Percentiles rank a stretch among this genome's conserved stretches.
Conservation (phyloP, 2,329 filamentous ascomycete genomes). For the Diaporthe sp. region DNA sequence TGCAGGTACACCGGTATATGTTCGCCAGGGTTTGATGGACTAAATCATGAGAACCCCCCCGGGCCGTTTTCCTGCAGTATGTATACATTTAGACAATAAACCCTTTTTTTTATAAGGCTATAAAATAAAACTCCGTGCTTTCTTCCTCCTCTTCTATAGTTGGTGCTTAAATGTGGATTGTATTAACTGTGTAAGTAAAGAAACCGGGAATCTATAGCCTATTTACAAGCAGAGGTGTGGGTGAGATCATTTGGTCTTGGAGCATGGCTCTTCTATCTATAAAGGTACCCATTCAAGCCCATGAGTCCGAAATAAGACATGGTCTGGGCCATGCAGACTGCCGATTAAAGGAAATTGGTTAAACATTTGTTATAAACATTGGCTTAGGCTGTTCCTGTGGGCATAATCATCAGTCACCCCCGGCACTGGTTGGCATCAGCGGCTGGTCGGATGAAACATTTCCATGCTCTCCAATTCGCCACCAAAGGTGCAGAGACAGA, state of each 20-base stretch:
- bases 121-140: too few species aligned
- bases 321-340: background rate
- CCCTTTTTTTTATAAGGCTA: too few species aligned
- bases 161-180: background rate
- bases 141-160: too few species aligned
- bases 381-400: background rate
- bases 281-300: too few species aligned
- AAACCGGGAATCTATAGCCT: background rate
- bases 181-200: background rate
- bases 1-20: background rate
- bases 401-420: background rate
- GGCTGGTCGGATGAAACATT: slow-evolving; percentile 15
- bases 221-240: background rate
- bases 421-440: background rate
- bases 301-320: too few species aligned
- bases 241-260: too few species aligned
- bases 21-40: background rate
- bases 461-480: background rate
- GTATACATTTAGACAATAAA: too few species aligned
- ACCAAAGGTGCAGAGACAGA: background rate
- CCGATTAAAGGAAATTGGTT: background rate
- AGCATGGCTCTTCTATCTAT: background rate
- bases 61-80: too few species aligned
- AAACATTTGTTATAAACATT: background rate
- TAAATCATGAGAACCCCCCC: background rate